Conservation (phyloP, 2,329 filamentous ascomycete species). For the Metarhizium guizhouense region DNA sequence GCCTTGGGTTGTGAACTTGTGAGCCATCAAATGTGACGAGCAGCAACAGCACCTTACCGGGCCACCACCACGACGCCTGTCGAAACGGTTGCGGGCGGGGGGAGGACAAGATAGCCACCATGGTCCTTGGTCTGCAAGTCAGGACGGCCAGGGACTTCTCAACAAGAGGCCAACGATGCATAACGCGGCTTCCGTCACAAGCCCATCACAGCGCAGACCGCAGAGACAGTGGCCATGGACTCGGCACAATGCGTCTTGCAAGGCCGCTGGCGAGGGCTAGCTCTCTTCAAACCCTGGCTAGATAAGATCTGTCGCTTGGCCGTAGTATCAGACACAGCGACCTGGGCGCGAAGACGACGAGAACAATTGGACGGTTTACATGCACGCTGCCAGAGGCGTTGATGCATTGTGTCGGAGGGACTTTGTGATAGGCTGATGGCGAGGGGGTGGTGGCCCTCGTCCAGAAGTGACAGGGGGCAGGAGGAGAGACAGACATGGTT, state of each 20-base stretch:
- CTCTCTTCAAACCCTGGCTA: neutral
- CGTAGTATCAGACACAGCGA: neutral
- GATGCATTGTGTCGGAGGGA: constrained; percentile 6
- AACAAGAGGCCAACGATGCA: neutral
- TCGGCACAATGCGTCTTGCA: neutral
- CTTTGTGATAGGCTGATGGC: constrained; percentile 5
- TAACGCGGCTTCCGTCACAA: constrained; percentile 2
- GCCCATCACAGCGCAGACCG: constrained; percentile 2
- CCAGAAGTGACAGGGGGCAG: neutral
- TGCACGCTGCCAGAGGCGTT: constrained; percentile 11
- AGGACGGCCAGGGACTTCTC: neutral
- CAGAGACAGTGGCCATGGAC: neutral
- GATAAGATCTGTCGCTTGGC: neutral
- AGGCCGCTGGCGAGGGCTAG: neutral
- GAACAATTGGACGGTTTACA: constrained; percentile 9
- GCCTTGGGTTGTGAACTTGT: neutral
- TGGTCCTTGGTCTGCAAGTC: neutral
- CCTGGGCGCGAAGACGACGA: constrained; percentile 9
- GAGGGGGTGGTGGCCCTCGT: neutral
- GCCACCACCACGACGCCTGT: neutral
- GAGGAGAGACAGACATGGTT: neutral
- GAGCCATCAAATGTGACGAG: neutral
- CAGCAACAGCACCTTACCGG: neutral
- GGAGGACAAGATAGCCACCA: neutral
- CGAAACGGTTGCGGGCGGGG: neutral